Evolutionary conservation across 139 green algal species (phyloP), one percentile per base, ranked within the genome.

Genomic region (Chlamydomonas applanata): DNA sequence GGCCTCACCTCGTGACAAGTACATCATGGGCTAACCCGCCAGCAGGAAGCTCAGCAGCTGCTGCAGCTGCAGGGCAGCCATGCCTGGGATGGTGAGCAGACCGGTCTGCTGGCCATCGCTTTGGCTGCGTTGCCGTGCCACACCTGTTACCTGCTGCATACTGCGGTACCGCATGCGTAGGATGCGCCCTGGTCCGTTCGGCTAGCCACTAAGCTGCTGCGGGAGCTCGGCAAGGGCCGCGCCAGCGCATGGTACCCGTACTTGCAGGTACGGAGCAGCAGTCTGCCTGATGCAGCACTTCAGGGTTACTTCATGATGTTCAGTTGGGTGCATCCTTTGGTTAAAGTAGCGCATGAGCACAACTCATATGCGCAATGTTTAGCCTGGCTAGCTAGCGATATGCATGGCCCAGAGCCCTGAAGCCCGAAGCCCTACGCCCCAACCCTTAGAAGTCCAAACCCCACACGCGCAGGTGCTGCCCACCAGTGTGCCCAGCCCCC

Each of bases 151-250:
- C 40, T 49, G 7, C 11, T 49, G 11, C 11, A 7, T 49, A 49
- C 57, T 76, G 62, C n/a, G 13, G 14, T 52, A 4, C n/a, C 49
- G 17, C n/a, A 5, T 40, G 3, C 53, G 20, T 71, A 88, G 81
- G 85, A 83, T 54, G 85, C 82, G 13, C 87, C 89, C 0, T 95
- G 89, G 89, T 88, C 81, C 29, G 84, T 94, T 34, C 83, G 89
- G 2, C 79, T 96, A 40, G 87, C 87, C 4, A 78, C 73, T 44
- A 91, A 90, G 78, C 83, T 96, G 83, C 83, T 94, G 76, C 32
- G 78, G n/a, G 71, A 92, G 70, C 34, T 69, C 25, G 72, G 72
- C 11, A 52, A 75, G 25, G 90, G 86, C 0, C 29, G 16, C 0
- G 30, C 49, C 2, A 90, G 77, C 1, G 78, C 84, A 1, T 94